phyloP scores from a whole-genome alignment of 2,329 filamentous ascomycete species.

The Cercospora sp. region DNA sequence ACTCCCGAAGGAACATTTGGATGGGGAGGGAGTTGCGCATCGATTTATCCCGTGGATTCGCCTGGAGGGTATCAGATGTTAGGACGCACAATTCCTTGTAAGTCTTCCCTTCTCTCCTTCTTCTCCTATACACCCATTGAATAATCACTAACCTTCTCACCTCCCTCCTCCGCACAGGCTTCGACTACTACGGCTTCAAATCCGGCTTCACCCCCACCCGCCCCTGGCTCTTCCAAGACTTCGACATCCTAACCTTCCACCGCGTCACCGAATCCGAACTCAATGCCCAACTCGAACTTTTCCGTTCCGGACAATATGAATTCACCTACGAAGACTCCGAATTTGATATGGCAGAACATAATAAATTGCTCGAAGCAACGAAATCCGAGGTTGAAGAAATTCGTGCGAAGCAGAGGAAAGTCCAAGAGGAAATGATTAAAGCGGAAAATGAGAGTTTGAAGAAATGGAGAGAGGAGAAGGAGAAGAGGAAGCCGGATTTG shows the following conservation, averaged over 20 bases:
- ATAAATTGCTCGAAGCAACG: constrained; percentile 50
- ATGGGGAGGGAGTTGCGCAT: constrained; percentile 59
- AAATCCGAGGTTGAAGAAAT: constrained; percentile 52
- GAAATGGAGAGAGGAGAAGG: constrained; percentile 48
- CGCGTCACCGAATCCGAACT: constrained; percentile 56
- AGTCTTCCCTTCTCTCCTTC: background rate
- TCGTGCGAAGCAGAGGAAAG: constrained; percentile 48
- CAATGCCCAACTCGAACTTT: constrained; percentile 51
- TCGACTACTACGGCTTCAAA: constrained; percentile 57
- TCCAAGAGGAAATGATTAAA: constrained; percentile 52
- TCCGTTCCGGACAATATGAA: constrained; percentile 54
- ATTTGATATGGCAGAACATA: constrained; percentile 60
- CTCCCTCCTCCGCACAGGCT: constrained; percentile 45
- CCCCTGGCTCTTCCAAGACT: constrained; percentile 60
- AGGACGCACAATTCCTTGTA: constrained; percentile 35
- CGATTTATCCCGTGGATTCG: constrained; percentile 58
- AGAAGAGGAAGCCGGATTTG: constrained; percentile 48
- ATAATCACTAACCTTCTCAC: background rate
- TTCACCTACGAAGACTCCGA: constrained; percentile 53
- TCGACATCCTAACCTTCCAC: constrained; percentile 59
- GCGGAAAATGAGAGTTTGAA: constrained; percentile 50
- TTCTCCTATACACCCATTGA: no score
- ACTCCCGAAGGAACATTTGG: constrained; percentile 59
- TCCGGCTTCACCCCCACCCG: constrained; percentile 48
- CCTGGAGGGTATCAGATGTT: constrained; percentile 60